phyloP scores from a whole-genome alignment of 805 yeast genomes.

The Wickerhamiella qilinensis region DNA sequence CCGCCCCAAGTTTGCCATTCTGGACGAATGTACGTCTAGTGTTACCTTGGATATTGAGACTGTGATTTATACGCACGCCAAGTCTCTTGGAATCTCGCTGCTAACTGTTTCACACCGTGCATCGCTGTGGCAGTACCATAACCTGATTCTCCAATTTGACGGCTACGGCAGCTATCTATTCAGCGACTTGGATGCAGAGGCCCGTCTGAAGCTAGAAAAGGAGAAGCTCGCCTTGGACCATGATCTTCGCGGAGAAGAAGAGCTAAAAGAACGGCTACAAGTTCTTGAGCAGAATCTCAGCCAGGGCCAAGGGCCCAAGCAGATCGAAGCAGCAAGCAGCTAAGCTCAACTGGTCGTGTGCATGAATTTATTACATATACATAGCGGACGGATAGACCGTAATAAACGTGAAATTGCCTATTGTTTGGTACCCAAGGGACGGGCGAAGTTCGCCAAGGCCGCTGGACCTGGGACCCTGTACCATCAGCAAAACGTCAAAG shows the following conservation, averaged over 20 bases:
- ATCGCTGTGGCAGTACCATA: constrained; percentile 84
- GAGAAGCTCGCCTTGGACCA: constrained; percentile 59
- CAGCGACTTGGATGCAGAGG: constrained; percentile 50
- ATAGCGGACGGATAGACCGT: too few relatives aligned
- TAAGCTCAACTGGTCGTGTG: neutral
- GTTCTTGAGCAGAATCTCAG: constrained; percentile 27
- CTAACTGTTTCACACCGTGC: constrained; percentile 87
- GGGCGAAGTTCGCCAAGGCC: too few relatives aligned
- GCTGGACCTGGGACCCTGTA: too few relatives aligned
- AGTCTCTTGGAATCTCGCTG: constrained; percentile 59
- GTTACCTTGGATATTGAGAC: constrained; percentile 85
- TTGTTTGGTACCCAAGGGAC: too few relatives aligned
- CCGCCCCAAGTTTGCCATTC: constrained; percentile 80
- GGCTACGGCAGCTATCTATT: constrained; percentile 62
- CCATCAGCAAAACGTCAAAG: too few relatives aligned
- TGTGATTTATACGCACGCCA: constrained; percentile 73
- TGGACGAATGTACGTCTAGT: constrained; percentile 92
- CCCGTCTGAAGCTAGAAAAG: constrained; percentile 59
- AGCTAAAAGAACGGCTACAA: constrained; percentile 45
- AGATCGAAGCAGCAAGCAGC: neutral
- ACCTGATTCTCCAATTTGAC: constrained; percentile 64
- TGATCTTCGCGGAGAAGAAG: constrained; percentile 52
- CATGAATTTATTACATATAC: neutral
- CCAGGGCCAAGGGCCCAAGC: neutral
- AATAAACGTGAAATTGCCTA: too few relatives aligned